These are phyloP conservation scores for Catharanthus roseus DNA, from an alignment of 257 asterid genomes.

Conservation along the genomic window DNA sequence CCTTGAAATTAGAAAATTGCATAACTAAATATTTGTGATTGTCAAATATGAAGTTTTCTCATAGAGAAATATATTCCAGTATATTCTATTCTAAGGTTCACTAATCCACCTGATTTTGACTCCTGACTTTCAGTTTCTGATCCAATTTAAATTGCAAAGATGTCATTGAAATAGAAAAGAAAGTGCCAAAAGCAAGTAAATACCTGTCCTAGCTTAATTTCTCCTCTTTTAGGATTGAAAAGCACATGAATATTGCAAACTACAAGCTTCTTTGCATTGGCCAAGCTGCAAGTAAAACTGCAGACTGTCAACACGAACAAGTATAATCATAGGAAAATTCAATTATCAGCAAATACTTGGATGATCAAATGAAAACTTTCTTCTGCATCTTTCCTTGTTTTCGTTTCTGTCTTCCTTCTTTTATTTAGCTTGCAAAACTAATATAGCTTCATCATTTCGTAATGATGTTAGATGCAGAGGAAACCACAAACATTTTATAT, in stretches of 20 bases:
- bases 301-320: not conserved
- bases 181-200: not conserved
- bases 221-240: constrained; percentile 95
- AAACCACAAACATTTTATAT: not conserved
- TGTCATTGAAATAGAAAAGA: too few species aligned
- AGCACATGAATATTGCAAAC: constrained; percentile 95
- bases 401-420: not conserved
- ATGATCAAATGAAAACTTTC: not conserved
- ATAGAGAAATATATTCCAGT: not conserved
- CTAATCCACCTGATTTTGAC: not conserved
- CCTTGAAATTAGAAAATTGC: not conserved
- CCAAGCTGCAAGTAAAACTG: constrained; percentile 41
- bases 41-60: not conserved
- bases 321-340: not conserved
- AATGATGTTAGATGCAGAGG: not conserved
- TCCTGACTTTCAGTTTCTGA: too few species aligned
- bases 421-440: not conserved
- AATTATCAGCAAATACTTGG: not conserved
- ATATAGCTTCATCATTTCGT: not conserved
- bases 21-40: not conserved
- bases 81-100: not conserved
- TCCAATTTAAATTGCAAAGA: not conserved
- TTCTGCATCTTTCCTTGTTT: not conserved
- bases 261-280: constrained; percentile 50
- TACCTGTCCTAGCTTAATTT: constrained; percentile 96